Percentiles rank a stretch among this genome's conserved stretches.
These are phyloP conservation scores for Tetrahymena thermophila DNA, from an alignment of 73 alveolate genomes.

Conservation along the genomic window DNA sequence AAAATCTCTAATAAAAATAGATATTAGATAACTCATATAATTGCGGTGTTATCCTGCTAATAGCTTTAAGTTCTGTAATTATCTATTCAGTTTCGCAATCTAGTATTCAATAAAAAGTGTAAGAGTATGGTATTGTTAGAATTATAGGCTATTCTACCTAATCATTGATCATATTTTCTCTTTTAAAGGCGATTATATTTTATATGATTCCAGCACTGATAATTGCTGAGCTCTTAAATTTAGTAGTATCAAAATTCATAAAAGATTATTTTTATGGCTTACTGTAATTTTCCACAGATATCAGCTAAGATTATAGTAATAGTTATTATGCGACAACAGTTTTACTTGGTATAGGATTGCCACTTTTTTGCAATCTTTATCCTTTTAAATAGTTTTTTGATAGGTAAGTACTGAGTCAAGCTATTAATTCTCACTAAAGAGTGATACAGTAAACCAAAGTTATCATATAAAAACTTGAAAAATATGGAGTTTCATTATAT, in stretches of 20 bases:
- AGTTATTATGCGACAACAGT: neutral
- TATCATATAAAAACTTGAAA: neutral
- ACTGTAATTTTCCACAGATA: neutral
- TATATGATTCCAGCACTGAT: neutral
- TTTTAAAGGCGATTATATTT: neutral
- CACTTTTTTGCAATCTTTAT: neutral
- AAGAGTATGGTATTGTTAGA: neutral
- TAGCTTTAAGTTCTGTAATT: neutral
- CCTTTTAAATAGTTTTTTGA: neutral
- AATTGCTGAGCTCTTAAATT: neutral
- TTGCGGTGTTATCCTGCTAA: neutral
- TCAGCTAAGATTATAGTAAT: neutral
- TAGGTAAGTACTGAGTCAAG: neutral
- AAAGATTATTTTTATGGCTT: neutral
- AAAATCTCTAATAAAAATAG: neutral
- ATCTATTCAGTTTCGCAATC: neutral
- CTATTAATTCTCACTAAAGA: neutral
- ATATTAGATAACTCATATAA: neutral
- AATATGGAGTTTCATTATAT: neutral
- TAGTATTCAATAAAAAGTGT: neutral
- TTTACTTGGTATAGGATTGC: neutral
- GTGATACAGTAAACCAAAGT: neutral
- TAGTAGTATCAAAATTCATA: neutral
- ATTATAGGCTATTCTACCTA: neutral
- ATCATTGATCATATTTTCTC: neutral